Percentiles rank a stretch among this genome's conserved stretches.
phyloP scores from a whole-genome alignment of 768 basidiomycete species.

The Tulasnella sp. region DNA sequence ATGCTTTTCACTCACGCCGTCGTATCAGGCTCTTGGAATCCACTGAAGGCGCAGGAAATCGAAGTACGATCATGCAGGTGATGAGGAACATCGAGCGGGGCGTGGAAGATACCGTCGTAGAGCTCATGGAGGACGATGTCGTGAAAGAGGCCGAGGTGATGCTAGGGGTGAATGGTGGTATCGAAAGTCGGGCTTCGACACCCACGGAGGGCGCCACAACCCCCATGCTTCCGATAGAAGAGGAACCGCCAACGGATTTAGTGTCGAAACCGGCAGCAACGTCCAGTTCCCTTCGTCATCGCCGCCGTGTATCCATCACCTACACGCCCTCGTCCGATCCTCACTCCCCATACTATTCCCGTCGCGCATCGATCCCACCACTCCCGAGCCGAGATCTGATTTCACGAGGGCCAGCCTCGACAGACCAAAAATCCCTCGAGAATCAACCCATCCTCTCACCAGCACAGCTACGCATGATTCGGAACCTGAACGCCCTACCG shows the following conservation, averaged over 20 bases:
- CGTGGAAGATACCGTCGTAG: constrained; percentile 44
- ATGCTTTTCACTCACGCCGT: constrained; percentile 36
- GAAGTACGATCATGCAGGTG: neutral
- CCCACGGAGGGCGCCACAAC: too few species aligned
- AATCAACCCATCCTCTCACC: constrained; percentile 35
- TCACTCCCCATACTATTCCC: neutral
- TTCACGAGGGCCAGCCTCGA: too few species aligned
- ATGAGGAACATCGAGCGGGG: constrained; percentile 25
- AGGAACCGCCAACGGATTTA: neutral
- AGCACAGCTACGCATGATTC: constrained; percentile 45
- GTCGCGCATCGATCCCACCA: neutral
- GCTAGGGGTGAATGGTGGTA: too few species aligned
- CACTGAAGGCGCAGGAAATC: constrained; percentile 26
- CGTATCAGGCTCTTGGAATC: constrained; percentile 57
- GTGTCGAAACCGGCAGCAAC: neutral
- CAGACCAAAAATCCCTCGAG: neutral
- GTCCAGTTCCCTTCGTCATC: neutral
- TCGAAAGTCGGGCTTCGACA: too few species aligned
- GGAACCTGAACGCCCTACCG: constrained; percentile 55
- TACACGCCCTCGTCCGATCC: constrained; percentile 1
- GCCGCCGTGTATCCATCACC: neutral
- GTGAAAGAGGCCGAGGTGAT: constrained; percentile 16
- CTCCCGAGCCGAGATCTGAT: neutral
- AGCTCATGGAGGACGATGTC: constrained; percentile 39
- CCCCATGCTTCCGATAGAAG: too few species aligned